These are phyloP conservation scores for Claviceps paspali DNA, from an alignment of 2,329 filamentous ascomycete genomes.

Conservation along the genomic window DNA sequence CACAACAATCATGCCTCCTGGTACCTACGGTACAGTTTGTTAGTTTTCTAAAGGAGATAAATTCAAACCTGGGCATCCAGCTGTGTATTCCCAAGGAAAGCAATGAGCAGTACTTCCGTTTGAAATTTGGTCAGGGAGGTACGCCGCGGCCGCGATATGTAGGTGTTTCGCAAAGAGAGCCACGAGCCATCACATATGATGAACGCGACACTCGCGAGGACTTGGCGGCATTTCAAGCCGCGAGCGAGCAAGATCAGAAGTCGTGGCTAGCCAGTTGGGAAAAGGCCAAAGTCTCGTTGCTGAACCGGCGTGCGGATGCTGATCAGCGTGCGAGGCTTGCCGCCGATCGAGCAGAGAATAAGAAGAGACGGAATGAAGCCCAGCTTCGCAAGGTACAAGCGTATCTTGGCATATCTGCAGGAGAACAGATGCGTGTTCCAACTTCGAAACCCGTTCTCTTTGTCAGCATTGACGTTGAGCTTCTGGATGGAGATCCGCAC, in stretches of 20 bases:
- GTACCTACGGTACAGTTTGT: constrained; percentile 53
- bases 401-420: constrained; percentile 46
- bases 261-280: constrained; percentile 3
- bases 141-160: constrained; percentile 54
- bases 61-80: constrained; percentile 34
- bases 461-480: constrained; percentile 69
- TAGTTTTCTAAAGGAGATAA: constrained; percentile 49
- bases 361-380: constrained; percentile 32
- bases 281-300: constrained; percentile 13
- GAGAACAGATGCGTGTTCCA: background rate
- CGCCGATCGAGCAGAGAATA: constrained; percentile 11
- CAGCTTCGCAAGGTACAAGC: constrained; percentile 50
- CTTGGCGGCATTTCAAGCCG: constrained; percentile 16
- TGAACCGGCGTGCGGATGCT: constrained; percentile 19
- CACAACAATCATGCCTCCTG: constrained; percentile 44
- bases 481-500: constrained; percentile 51
- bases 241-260: background rate
- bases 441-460: constrained; percentile 34
- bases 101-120: constrained; percentile 38
- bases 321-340: background rate
- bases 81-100: constrained; percentile 42
- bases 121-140: constrained; percentile 44
- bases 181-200: background rate
- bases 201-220: constrained; percentile 11
- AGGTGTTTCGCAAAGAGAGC: constrained; percentile 12